These are phyloP conservation scores for Cladophialophora chaetospira DNA, from an alignment of 2,329 filamentous ascomycete species.

Conservation along the genomic window DNA sequence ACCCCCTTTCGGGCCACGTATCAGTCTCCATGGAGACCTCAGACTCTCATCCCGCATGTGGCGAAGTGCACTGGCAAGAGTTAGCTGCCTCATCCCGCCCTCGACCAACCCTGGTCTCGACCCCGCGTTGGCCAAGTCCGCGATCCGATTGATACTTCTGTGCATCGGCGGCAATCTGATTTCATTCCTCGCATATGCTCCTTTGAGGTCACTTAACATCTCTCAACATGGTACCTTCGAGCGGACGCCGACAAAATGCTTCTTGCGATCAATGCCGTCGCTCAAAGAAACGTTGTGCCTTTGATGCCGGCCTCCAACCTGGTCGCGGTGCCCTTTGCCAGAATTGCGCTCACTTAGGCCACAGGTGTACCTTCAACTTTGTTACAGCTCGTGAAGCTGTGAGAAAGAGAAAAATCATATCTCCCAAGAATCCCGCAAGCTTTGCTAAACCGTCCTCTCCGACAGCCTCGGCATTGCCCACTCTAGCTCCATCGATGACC, in stretches of 20 bases:
- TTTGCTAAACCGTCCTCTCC: neutral
- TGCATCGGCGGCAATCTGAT: neutral
- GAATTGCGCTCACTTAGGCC: slow-evolving; percentile 10
- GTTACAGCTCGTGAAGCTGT: neutral
- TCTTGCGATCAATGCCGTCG: slow-evolving; percentile 12
- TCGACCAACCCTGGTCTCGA: too few relatives aligned
- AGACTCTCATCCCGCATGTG: too few relatives aligned
- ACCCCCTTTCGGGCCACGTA: too few relatives aligned
- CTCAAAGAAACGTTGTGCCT: slow-evolving; percentile 11
- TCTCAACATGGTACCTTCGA: neutral
- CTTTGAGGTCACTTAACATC: too few relatives aligned
- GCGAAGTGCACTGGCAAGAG: too few relatives aligned
- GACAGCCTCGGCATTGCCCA: neutral
- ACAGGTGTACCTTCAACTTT: slow-evolving; percentile 14
- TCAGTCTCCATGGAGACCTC: too few relatives aligned
- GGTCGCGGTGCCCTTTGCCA: neutral
- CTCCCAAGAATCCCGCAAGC: neutral
- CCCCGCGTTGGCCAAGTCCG: too few relatives aligned
- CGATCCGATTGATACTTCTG: too few relatives aligned
- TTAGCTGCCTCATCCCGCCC: too few relatives aligned
- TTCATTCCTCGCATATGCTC: neutral
- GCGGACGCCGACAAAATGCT: slow-evolving; percentile 8
- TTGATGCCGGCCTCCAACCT: neutral
- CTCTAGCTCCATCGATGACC: neutral
- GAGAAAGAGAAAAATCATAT: neutral